These are phyloP conservation scores for Arachnopeziza araneosa DNA, from an alignment of 2,329 filamentous ascomycete genomes.

Conservation along the genomic window DNA sequence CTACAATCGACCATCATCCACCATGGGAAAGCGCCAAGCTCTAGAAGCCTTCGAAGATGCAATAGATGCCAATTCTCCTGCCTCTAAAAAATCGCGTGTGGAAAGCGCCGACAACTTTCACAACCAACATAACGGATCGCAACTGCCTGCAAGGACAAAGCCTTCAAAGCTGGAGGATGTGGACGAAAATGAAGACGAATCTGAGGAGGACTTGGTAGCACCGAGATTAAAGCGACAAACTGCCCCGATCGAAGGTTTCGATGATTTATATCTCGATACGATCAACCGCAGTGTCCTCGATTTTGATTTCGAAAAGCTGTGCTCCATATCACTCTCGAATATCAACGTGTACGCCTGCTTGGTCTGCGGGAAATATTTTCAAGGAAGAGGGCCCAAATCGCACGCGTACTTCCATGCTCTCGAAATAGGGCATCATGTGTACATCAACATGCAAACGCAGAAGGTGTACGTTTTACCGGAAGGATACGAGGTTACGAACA, in stretches of 20 bases:
- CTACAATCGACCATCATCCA: neutral
- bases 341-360: slow-evolving; percentile 99
- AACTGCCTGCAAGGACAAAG: slow-evolving; percentile 28
- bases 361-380: slow-evolving; percentile 96
- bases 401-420: slow-evolving; percentile 97
- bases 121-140: slow-evolving; percentile 23
- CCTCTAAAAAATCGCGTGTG: slow-evolving; percentile 50
- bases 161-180: slow-evolving; percentile 15
- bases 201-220: slow-evolving; percentile 32
- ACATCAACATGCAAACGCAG: slow-evolving; percentile 94
- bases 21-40: slow-evolving; percentile 52
- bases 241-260: slow-evolving; percentile 81
- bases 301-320: slow-evolving; percentile 98
- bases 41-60: slow-evolving; percentile 55
- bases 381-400: slow-evolving; percentile 87
- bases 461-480: slow-evolving; percentile 90
- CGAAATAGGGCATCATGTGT: slow-evolving; percentile 93
- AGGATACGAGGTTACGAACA: slow-evolving; percentile 93
- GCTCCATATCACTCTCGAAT: slow-evolving; percentile 91
- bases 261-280: slow-evolving; percentile 95
- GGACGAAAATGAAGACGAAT: slow-evolving; percentile 26
- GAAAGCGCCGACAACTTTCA: slow-evolving; percentile 30
- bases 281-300: slow-evolving; percentile 90
- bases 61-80: slow-evolving; percentile 48
- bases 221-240: slow-evolving; percentile 55